phyloP scores from a whole-genome alignment of 768 basidiomycete genomes.

The Kwoniella sp. region DNA sequence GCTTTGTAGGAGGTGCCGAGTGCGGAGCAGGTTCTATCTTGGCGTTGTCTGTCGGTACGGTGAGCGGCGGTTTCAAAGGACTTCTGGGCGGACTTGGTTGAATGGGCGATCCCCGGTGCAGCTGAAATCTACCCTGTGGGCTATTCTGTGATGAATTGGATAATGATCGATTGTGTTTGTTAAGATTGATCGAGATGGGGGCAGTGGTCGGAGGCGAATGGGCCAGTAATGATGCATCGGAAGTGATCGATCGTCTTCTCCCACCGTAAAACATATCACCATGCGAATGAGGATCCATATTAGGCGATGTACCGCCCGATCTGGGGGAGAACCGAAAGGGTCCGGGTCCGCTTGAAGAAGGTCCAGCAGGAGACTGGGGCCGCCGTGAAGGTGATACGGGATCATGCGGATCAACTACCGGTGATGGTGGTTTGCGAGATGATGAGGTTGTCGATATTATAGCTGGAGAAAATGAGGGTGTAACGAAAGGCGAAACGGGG shows the following conservation, averaged over 20 bases:
- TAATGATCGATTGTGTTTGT: constrained; percentile 31
- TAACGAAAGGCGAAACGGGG: constrained; percentile 44
- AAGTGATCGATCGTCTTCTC: constrained; percentile 30
- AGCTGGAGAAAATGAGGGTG: constrained; percentile 45
- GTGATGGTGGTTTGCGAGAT: constrained; percentile 29
- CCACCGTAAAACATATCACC: constrained; percentile 15
- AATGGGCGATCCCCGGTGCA: constrained; percentile 15
- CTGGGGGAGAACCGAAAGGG: constrained; percentile 20
- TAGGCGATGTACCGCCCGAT: constrained; percentile 22
- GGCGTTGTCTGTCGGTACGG: neutral
- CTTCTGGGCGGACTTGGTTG: constrained; percentile 16
- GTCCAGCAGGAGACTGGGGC: constrained; percentile 10
- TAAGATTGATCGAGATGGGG: constrained; percentile 24
- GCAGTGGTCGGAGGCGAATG: constrained; percentile 26
- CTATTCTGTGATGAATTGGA: constrained; percentile 36
- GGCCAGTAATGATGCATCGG: constrained; percentile 17
- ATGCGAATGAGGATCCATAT: constrained; percentile 2
- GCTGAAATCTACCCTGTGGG: constrained; percentile 11
- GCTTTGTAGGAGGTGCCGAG: constrained; percentile 16
- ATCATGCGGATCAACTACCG: constrained; percentile 21
- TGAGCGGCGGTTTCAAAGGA: constrained; percentile 3
- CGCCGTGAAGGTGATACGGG: constrained; percentile 14
- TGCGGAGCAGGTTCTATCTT: constrained; percentile 2
- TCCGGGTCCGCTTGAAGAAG: neutral
- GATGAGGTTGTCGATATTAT: constrained; percentile 23